A percentile compares a stretch with the other conserved stretches of the same genome.
Evolutionary conservation across 108 stramenopile genomes (phyloP).

Genomic region (Cylindrotheca closterium): DNA sequence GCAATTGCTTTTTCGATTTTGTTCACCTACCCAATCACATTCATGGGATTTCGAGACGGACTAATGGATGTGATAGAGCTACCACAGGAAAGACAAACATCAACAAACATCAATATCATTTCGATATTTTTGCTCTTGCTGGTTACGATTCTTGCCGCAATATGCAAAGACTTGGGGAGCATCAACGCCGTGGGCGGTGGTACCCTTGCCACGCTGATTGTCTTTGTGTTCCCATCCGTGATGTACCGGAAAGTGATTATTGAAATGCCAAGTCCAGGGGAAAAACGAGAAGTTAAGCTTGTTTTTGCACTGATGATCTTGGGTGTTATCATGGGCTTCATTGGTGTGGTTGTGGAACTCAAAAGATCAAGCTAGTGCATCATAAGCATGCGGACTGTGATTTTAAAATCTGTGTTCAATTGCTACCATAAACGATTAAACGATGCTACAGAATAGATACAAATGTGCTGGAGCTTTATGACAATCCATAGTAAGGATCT

Average conservation of each 20-base stretch:
- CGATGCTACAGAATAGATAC: no score
- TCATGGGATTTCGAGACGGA: conserved; percentile 85
- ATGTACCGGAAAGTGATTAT: conserved; percentile 46
- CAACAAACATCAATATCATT: conserved; percentile 54
- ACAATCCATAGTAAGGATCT: conserved; percentile 52
- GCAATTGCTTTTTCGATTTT: conserved; percentile 68
- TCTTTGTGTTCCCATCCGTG: conserved; percentile 85
- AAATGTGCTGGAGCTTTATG: no score
- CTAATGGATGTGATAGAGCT: conserved; percentile 61
- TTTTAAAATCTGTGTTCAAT: no score
- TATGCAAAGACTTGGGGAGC: conserved; percentile 54
- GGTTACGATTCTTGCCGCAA: conserved; percentile 38
- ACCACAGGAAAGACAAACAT: conserved; percentile 55
- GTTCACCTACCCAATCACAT: conserved; percentile 86
- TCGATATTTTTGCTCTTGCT: conserved; percentile 43
- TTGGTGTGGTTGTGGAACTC: conserved; percentile 17
- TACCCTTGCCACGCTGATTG: conserved; percentile 68
- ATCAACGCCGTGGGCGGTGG: conserved; percentile 85
- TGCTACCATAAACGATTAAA: no score
- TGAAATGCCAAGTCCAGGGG: background rate
- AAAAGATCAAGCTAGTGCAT: background rate
- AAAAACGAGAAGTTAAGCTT: conserved; percentile 12
- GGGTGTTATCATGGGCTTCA: conserved; percentile 18
- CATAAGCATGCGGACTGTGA: background rate
- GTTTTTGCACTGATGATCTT: conserved; percentile 14